Base-by-base conservation (phyloP, 345 rosid genomes). In the Dovyalis caffra region DNA sequence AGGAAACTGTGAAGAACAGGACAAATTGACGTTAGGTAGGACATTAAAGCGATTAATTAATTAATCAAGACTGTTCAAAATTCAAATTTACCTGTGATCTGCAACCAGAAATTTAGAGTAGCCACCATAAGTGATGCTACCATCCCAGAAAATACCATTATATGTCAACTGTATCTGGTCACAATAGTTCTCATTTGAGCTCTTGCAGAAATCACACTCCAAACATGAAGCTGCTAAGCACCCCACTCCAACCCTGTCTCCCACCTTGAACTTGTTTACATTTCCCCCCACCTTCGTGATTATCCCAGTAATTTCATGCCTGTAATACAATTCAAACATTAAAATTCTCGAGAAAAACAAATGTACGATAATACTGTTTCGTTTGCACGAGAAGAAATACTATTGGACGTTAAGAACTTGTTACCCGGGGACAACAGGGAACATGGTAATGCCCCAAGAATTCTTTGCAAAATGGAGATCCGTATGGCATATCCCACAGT, bases 401-500 rank as follows among this genome's bases (percentile, higher is more conserved):
- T 20, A 16, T 4, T 21, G 6, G 29, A 25, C 10, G 8, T 38
- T 2, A 5, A 66, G 23, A 10, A 66, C 15, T 21, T 3, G 61
- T 53, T 85, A 93, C 95, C 97, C 95, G 3, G 98, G 98, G 45
- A 93, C 88, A 34, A 91, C 82, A 12, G 97, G 97, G 73, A 90
- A 93, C 80, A 74, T 87, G 76, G 98, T 80, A 72, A 87, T 79
- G n/a, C 97, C 97, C 98, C 97, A 91, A 15, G 90, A 89, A 69
- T 93, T 87, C 81, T 73, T 87, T 38, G 83, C 86, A 32, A 74
- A 75, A 75, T 93, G 97, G 64, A 93, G 83, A 76, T 91, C 97
- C 15, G 98, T 87, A 75, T 91, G 97, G 63, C 95, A 93, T 73
- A 91, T 89, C 61, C 97, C 97, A 73, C 97, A 93, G 49, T 86